phyloP scores from a whole-genome alignment of 179 eudicot genomes.

The Pouteria campechiana region DNA sequence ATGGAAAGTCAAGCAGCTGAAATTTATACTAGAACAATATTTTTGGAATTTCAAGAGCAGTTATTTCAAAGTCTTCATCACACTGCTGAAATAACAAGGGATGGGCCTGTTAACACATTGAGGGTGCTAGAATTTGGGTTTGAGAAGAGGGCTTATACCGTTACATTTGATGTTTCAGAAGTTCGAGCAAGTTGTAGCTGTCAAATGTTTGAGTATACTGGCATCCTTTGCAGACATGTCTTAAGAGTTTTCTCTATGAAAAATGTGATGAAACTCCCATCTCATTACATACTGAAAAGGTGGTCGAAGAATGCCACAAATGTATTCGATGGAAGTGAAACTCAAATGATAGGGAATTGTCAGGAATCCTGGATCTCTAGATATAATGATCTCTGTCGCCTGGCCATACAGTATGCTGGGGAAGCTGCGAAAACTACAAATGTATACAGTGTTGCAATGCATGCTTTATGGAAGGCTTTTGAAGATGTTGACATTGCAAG shows the following conservation, averaged over 20 bases:
- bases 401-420: slow-evolving; percentile 53
- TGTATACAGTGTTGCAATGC: slow-evolving; percentile 39
- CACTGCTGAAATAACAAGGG: slow-evolving; percentile 44
- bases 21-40: slow-evolving; percentile 45
- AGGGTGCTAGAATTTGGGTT: slow-evolving; percentile 60
- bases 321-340: slow-evolving; percentile 32
- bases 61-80: slow-evolving; percentile 52
- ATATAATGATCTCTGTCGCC: slow-evolving; percentile 45
- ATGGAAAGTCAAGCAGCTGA: slow-evolving; percentile 68
- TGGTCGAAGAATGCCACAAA: slow-evolving; percentile 62
- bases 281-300: slow-evolving; percentile 47
- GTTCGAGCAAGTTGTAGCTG: slow-evolving; percentile 54
- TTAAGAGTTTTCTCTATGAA: slow-evolving; percentile 53
- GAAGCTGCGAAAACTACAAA: slow-evolving; percentile 45
- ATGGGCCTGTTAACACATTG: slow-evolving; percentile 31
- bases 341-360: slow-evolving; percentile 21
- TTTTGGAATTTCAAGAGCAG: slow-evolving; percentile 59
- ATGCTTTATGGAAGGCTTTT: slow-evolving; percentile 55
- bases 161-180: slow-evolving; percentile 37
- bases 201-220: slow-evolving; percentile 68
- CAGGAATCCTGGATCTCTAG: slow-evolving; percentile 57
- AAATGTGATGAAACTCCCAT: slow-evolving; percentile 53
- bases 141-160: slow-evolving; percentile 39
- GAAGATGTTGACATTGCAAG: slow-evolving; percentile 34
- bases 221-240: slow-evolving; percentile 65